Percentiles rank a stretch among this genome's conserved stretches.
These are phyloP conservation scores for Podospora bellae-mahoneyi DNA, from an alignment of 495 filamentous ascomycete genomes.

Conservation along the genomic window DNA sequence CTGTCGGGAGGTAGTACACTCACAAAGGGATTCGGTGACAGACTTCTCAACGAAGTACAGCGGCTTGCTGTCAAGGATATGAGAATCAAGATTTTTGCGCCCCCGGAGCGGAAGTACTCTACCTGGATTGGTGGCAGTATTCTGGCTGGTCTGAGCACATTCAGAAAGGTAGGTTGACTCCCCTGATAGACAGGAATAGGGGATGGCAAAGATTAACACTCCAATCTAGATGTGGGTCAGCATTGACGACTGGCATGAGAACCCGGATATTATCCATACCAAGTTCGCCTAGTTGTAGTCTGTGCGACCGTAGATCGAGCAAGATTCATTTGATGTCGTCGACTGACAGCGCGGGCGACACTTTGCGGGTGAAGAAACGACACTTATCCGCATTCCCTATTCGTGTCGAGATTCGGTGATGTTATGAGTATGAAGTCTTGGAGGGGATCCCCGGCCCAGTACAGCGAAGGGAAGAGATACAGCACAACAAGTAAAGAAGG, in stretches of 20 bases:
- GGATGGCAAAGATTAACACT: slow-evolving; percentile 11
- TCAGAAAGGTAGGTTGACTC: slow-evolving; percentile 74
- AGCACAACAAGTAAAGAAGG: background rate
- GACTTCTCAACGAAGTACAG: slow-evolving; percentile 87
- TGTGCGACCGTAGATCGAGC: background rate
- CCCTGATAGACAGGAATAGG: background rate
- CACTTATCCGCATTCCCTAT: background rate
- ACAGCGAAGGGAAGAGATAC: background rate
- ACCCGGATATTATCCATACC: slow-evolving; percentile 96
- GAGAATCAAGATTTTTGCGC: slow-evolving; percentile 98
- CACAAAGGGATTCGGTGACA: slow-evolving; percentile 85
- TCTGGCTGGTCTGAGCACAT: slow-evolving; percentile 92
- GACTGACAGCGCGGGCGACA: background rate
- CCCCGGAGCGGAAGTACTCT: slow-evolving; percentile 94
- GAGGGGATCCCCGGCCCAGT: background rate
- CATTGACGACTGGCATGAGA: slow-evolving; percentile 98
- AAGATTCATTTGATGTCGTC: background rate
- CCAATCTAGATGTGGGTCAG: slow-evolving; percentile 91
- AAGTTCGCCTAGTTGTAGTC: slow-evolving; percentile 69
- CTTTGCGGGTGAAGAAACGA: background rate
- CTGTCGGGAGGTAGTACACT: slow-evolving; percentile 92
- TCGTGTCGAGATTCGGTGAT: background rate
- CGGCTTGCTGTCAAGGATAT: slow-evolving; percentile 94
- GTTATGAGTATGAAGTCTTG: background rate
- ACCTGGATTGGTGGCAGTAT: slow-evolving; percentile 99